Evolutionary conservation across 1,284 basidiomycete genomes (phyloP).

Genomic region (Omphalotus olearius): DNA sequence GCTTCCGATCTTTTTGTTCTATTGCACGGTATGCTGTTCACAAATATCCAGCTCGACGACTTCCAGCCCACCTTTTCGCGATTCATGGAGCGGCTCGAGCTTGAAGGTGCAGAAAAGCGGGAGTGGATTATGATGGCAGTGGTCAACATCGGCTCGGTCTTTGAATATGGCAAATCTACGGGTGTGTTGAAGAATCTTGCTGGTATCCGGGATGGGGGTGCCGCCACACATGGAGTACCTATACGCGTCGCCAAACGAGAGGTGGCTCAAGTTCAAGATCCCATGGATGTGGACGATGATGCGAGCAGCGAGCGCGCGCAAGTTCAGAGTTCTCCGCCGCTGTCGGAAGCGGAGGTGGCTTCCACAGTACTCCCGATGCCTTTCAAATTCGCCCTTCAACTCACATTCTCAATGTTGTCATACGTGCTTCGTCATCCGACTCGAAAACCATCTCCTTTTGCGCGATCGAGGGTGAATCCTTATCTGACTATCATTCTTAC

Average conservation of each 20-base stretch:
- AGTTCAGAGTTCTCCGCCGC: slow-evolving; percentile 31
- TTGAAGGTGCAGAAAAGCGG: slow-evolving; percentile 77
- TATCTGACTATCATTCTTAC: slow-evolving; percentile 87
- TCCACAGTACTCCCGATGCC: slow-evolving; percentile 48
- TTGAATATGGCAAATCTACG: slow-evolving; percentile 85
- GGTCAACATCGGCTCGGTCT: slow-evolving; percentile 75
- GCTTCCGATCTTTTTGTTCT: slow-evolving; percentile 85
- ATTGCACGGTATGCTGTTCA: slow-evolving; percentile 94
- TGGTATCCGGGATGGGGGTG: slow-evolving; percentile 31
- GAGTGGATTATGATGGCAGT: slow-evolving; percentile 97
- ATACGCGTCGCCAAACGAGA: slow-evolving; percentile 42
- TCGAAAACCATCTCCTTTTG: slow-evolving; percentile 53
- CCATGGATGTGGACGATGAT: slow-evolving; percentile 69
- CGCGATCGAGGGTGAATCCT: slow-evolving; percentile 69
- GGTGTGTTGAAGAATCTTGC: slow-evolving; percentile 66
- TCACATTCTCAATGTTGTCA: slow-evolving; percentile 78
- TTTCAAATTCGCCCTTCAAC: slow-evolving; percentile 71
- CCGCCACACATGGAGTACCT: slow-evolving; percentile 27
- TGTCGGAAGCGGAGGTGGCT: slow-evolving; percentile 30
- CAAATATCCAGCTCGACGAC: slow-evolving; percentile 89
- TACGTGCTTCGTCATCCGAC: slow-evolving; percentile 67
- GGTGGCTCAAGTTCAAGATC: slow-evolving; percentile 18
- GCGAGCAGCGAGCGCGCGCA: slow-evolving; percentile 17
- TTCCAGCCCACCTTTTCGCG: slow-evolving; percentile 79
- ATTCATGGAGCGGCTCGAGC: slow-evolving; percentile 81